phyloP scores from a whole-genome alignment of 148 eudicot genomes.

The Nepenthes mirabilis region DNA sequence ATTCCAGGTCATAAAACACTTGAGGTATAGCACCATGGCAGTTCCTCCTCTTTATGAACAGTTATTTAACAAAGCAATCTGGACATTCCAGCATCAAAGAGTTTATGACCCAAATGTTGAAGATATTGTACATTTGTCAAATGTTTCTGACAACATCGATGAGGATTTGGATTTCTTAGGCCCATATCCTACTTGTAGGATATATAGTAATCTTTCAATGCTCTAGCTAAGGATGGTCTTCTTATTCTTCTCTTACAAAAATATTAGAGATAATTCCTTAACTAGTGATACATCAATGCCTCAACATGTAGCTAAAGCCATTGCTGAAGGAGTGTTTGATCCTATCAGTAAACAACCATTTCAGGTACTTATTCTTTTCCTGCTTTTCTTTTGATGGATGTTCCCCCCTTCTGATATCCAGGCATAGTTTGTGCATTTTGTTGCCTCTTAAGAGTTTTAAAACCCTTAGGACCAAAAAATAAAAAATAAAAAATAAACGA shows the following conservation, averaged over 20 bases:
- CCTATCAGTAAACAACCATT: slow-evolving; percentile 75
- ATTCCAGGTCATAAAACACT: slow-evolving; percentile 74
- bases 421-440: not conserved
- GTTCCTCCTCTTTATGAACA: slow-evolving; percentile 81
- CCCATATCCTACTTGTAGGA: slow-evolving; percentile 74
- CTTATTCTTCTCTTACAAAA: not conserved
- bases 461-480: too few species aligned
- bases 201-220: slow-evolving; percentile 8
- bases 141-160: slow-evolving; percentile 24
- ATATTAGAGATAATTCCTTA: slow-evolving; percentile 29
- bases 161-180: slow-evolving; percentile 79
- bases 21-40: slow-evolving; percentile 50
- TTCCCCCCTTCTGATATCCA: not conserved
- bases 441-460: not conserved
- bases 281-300: slow-evolving; percentile 52
- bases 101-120: slow-evolving; percentile 65
- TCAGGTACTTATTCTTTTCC: slow-evolving; percentile 34
- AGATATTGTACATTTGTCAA: slow-evolving; percentile 62
- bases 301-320: slow-evolving; percentile 56
- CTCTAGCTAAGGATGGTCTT: not conserved
- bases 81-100: slow-evolving; percentile 93
- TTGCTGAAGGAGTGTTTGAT: slow-evolving; percentile 79
- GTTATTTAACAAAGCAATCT: slow-evolving; percentile 70
- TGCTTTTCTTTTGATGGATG: not conserved
- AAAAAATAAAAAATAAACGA: too few species aligned